Conservation (phyloP, 2,329 filamentous ascomycete species). For the Calonectria pseudoturangicola region DNA sequence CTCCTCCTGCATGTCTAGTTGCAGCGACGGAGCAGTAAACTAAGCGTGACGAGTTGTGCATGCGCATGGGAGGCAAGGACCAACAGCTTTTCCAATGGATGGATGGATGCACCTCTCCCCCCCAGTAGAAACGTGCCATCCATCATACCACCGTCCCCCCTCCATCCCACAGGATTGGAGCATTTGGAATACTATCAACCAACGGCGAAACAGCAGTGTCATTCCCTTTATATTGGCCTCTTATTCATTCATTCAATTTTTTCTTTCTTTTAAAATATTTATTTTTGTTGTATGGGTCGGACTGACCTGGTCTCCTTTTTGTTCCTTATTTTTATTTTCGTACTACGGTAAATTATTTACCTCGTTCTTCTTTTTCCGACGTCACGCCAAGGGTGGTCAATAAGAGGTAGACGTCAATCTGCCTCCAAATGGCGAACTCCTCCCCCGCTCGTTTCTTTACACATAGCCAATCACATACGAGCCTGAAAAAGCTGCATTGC, state of each 20-base stretch:
- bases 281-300: not conserved
- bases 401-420: not conserved
- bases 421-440: not conserved
- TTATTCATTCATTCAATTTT: too few relatives aligned
- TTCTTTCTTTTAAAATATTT: too few relatives aligned
- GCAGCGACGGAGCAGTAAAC: constrained; percentile 10
- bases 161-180: not conserved
- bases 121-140: not conserved
- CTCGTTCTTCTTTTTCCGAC: not conserved
- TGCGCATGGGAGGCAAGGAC: not conserved
- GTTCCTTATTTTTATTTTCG: not conserved
- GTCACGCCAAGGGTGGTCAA: not conserved
- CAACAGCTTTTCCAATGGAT: not conserved
- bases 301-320: too few relatives aligned
- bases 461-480: not conserved
- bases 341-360: not conserved
- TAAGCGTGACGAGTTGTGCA: not conserved
- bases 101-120: not conserved
- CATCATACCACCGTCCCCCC: not conserved
- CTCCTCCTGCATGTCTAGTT: constrained; percentile 1
- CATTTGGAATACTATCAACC: not conserved
- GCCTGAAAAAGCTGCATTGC: too few relatives aligned
- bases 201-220: not conserved
- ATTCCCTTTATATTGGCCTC: not conserved
- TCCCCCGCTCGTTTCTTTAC: not conserved